Evolutionary conservation across 257 asterid species (phyloP).

Genomic region (Oldenlandia corymbosa): DNA sequence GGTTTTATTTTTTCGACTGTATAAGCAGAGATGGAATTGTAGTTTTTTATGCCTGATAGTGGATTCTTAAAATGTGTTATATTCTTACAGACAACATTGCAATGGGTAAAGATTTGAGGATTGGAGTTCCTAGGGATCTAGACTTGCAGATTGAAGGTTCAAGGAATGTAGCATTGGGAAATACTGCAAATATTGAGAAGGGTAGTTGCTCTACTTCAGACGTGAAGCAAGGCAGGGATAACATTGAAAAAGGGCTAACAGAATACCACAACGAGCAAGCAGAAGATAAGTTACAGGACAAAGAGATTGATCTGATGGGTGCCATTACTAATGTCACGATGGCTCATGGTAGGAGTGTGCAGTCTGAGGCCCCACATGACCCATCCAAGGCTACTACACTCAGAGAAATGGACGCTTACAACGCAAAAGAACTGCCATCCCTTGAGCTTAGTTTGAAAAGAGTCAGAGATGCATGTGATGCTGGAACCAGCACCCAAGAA

Average conservation of each 20-base stretch:
- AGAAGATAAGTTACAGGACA: slow-evolving; percentile 19
- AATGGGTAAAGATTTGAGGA: slow-evolving; percentile 33
- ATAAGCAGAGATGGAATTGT: background rate
- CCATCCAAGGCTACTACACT: slow-evolving; percentile 17
- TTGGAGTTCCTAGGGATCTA: slow-evolving; percentile 22
- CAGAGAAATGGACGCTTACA: slow-evolving; percentile 23
- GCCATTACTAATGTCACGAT: slow-evolving; percentile 13
- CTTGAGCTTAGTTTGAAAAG: slow-evolving; percentile 36
- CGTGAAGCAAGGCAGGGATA: slow-evolving; percentile 19
- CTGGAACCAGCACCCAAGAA: slow-evolving; percentile 32
- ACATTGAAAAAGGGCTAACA: slow-evolving; percentile 16
- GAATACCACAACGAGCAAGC: slow-evolving; percentile 21
- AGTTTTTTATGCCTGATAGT: background rate
- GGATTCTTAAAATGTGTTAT: background rate
- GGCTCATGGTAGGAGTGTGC: slow-evolving; percentile 20
- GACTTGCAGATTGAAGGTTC: slow-evolving; percentile 24
- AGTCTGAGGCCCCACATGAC: slow-evolving; percentile 22
- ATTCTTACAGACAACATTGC: slow-evolving; percentile 19
- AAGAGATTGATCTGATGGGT: slow-evolving; percentile 23
- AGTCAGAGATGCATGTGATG: slow-evolving; percentile 27
- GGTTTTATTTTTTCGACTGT: slow-evolving; percentile 22
- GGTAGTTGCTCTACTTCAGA: slow-evolving; percentile 9
- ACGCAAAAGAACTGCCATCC: slow-evolving; percentile 26
- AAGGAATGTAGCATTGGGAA: slow-evolving; percentile 10
- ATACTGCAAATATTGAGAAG: slow-evolving; percentile 16